phyloP scores from a whole-genome alignment of 805 yeast species.

The Cyberlindnera mrakii region DNA sequence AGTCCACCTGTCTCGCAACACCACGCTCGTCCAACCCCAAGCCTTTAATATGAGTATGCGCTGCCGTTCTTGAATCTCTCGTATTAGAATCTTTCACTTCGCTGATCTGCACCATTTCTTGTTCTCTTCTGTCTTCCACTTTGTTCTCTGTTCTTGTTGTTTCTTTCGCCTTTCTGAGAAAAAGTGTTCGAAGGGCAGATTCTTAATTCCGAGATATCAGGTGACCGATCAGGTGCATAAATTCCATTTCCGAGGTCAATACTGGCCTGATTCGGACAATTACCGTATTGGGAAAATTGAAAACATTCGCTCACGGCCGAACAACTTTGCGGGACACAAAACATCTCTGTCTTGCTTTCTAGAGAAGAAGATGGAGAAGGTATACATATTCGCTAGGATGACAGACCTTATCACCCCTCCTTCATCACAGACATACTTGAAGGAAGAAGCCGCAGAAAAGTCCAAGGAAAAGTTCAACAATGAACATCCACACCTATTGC shows the following conservation, averaged over 20 bases:
- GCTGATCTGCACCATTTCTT: slow-evolving; percentile 64
- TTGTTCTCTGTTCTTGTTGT: no score
- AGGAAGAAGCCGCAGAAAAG: background rate
- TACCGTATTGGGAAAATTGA: slow-evolving; percentile 20
- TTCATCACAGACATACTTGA: slow-evolving; percentile 17
- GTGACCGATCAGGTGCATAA: background rate
- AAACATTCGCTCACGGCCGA: slow-evolving; percentile 12
- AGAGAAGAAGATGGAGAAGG: background rate
- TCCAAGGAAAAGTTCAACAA: background rate
- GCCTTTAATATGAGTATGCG: slow-evolving; percentile 96
- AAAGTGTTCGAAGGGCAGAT: no score
- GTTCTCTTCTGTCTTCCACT: background rate
- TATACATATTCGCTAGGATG: slow-evolving; percentile 4
- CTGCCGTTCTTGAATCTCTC: slow-evolving; percentile 74
- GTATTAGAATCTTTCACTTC: slow-evolving; percentile 56
- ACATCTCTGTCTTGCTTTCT: background rate
- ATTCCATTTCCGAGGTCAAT: background rate
- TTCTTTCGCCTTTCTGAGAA: no score
- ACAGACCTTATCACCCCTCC: slow-evolving; percentile 21
- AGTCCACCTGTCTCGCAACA: slow-evolving; percentile 74
- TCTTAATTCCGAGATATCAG: no score
- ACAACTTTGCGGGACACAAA: background rate
- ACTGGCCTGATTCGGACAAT: slow-evolving; percentile 4
- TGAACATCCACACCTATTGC: background rate
- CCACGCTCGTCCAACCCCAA: slow-evolving; percentile 91